Evolutionary conservation across 2,329 filamentous ascomycete genomes (phyloP).

Genomic region (Aspergillus versicolor): DNA sequence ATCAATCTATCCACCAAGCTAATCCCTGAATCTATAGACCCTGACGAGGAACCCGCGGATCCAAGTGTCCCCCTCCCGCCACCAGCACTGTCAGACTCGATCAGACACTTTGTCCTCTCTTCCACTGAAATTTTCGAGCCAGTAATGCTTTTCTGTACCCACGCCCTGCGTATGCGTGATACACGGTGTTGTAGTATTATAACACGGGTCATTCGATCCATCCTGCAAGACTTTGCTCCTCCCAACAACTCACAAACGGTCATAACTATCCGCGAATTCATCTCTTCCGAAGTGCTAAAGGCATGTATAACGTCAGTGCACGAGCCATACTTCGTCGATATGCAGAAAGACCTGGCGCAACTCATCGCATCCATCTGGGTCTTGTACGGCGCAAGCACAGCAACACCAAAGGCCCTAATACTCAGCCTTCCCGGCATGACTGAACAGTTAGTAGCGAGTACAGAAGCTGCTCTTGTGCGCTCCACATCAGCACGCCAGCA

Average conservation of each 20-base stretch:
- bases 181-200: conserved; percentile 84
- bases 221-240: conserved; percentile 73
- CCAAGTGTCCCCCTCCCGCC: conserved; percentile 33
- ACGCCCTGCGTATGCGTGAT: conserved; percentile 86
- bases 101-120: conserved; percentile 80
- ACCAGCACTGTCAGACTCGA: conserved; percentile 54
- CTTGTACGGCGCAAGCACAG: conserved; percentile 68
- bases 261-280: conserved; percentile 78
- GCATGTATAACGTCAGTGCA: conserved; percentile 87
- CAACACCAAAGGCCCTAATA: conserved; percentile 73
- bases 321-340: conserved; percentile 94
- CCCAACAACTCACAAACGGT: conserved; percentile 51
- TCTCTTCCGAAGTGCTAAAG: conserved; percentile 83
- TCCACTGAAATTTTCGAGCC: conserved; percentile 79
- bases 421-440: conserved; percentile 76
- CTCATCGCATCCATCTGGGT: conserved; percentile 84
- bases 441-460: conserved; percentile 63
- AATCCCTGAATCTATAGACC: conserved; percentile 26
- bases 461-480: conserved; percentile 57
- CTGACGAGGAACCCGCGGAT: conserved; percentile 35
- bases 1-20: conserved; percentile 13
- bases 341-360: conserved; percentile 86
- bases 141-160: conserved; percentile 85
- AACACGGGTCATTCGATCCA: conserved; percentile 78
- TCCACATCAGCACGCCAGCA: conserved; percentile 69